Percentiles rank a stretch among this genome's conserved stretches.
Evolutionary conservation across 345 rosid species (phyloP).

Genomic region (Acer negundo): DNA sequence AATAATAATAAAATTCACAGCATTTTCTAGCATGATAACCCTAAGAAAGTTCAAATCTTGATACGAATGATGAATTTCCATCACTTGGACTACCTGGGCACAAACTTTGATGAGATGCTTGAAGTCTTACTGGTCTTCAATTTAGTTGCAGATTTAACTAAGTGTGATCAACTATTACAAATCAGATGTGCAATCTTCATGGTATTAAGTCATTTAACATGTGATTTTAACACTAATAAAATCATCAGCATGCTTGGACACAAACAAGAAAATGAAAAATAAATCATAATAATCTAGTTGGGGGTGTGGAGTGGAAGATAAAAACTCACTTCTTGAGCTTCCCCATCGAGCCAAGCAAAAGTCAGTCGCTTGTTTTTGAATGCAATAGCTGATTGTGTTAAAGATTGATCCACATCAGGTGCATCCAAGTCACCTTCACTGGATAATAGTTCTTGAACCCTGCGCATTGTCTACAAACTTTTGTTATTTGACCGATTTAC

Average conservation of each 20-base stretch:
- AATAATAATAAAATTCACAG: background rate
- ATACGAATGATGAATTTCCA: background rate
- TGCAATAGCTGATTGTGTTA: constrained; percentile 48
- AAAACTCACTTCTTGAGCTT: constrained; percentile 70
- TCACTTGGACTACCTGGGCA: background rate
- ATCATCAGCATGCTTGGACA: constrained; percentile 12
- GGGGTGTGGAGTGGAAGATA: background rate
- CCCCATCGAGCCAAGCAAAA: constrained; percentile 94
- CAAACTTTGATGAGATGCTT: background rate
- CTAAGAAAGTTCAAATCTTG: background rate
- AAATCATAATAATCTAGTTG: background rate
- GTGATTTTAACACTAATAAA: background rate
- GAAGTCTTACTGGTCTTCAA: background rate
- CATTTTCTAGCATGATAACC: background rate
- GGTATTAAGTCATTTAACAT: background rate
- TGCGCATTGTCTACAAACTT: constrained; percentile 77
- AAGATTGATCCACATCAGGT: constrained; percentile 39
- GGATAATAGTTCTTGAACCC: constrained; percentile 66
- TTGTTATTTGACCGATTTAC: constrained; percentile 33
- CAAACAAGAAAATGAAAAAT: background rate
- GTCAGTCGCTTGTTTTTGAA: constrained; percentile 65
- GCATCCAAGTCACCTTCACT: constrained; percentile 35
- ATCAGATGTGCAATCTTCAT: background rate
- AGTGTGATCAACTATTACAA: background rate
- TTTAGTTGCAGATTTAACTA: background rate